Conservation (phyloP, 2,329 filamentous ascomycete genomes). For the Geoglossum cookeanum region DNA sequence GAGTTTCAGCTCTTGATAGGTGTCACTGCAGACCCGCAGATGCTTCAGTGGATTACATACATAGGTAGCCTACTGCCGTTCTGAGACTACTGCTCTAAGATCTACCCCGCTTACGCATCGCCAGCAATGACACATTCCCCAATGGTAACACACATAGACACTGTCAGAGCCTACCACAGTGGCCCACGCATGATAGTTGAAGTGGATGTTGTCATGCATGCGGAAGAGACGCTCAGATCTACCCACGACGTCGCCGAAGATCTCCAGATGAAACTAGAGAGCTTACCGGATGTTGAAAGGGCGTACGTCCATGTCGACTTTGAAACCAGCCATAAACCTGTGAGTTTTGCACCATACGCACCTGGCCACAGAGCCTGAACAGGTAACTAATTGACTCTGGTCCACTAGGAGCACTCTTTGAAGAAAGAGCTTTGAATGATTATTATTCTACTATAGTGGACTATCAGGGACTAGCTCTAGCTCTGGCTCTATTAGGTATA, state of each 20-base stretch:
- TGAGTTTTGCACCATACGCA: background rate
- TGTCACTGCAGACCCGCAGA: constrained; percentile 66
- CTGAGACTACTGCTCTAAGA: no score
- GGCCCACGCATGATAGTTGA: constrained; percentile 82
- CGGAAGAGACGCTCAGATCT: constrained; percentile 47
- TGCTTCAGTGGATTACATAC: constrained; percentile 88
- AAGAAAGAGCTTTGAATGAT: constrained; percentile 36
- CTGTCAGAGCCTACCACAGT: constrained; percentile 81
- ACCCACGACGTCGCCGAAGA: constrained; percentile 91
- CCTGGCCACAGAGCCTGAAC: background rate
- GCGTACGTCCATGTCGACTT: constrained; percentile 97
- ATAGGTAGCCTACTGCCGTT: constrained; percentile 36
- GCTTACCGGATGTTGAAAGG: constrained; percentile 74
- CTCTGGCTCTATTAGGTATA: no score
- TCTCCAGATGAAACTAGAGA: constrained; percentile 85
- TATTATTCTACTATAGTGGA: background rate
- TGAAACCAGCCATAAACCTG: constrained; percentile 80
- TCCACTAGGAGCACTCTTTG: constrained; percentile 43
- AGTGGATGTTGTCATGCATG: constrained; percentile 89
- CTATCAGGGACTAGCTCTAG: background rate
- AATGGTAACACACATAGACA: constrained; percentile 71
- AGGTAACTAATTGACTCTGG: background rate
- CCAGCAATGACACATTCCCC: constrained; percentile 68
- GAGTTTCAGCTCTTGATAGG: constrained; percentile 89
- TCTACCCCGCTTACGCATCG: background rate